These are phyloP conservation scores for Globisporangium perplexum DNA, from an alignment of 352 stramenopile species.

Conservation along the genomic window DNA sequence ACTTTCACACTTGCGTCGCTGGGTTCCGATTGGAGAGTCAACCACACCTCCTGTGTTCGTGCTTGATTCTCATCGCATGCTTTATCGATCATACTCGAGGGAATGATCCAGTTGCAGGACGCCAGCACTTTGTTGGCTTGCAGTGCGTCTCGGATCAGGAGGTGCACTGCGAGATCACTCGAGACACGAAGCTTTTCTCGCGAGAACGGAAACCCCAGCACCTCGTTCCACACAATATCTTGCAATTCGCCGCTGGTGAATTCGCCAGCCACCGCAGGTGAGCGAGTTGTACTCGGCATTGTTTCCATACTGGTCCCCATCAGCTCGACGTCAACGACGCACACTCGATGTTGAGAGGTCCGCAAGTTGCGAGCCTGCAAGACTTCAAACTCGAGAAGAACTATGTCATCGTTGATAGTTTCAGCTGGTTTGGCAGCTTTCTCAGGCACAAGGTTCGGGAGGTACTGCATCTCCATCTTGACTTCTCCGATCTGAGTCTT, in stretches of 20 bases:
- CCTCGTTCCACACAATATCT: constrained; percentile 14
- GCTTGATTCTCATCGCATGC: too few species aligned
- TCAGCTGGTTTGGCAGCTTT: neutral
- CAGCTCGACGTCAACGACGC: constrained; percentile 11
- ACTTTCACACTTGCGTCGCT: neutral
- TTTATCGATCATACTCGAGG: constrained; percentile 12
- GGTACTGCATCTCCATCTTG: constrained; percentile 37
- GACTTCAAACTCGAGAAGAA: constrained; percentile 8
- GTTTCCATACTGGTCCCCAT: constrained; percentile 21
- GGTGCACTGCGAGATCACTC: constrained; percentile 9
- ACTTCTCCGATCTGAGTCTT: constrained; percentile 15
- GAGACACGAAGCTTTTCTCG: constrained; percentile 1
- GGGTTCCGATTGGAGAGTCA: neutral
- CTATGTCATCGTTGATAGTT: neutral
- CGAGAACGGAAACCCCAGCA: constrained; percentile 6
- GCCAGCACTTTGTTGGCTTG: constrained; percentile 15
- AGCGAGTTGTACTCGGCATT: constrained; percentile 11
- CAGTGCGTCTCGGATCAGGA: constrained; percentile 19
- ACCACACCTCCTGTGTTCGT: too few species aligned
- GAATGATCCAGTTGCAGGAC: constrained; percentile 25
- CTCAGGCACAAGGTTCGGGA: constrained; percentile 13
- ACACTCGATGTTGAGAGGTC: constrained; percentile 7
- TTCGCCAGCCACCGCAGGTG: neutral
- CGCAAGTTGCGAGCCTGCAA: constrained; percentile 8
- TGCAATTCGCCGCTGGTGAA: neutral